Evolutionary conservation across 1,284 basidiomycete species (phyloP), one percentile per base, ranked within the genome.

Genomic region (Bondarzewia mesenterica): DNA sequence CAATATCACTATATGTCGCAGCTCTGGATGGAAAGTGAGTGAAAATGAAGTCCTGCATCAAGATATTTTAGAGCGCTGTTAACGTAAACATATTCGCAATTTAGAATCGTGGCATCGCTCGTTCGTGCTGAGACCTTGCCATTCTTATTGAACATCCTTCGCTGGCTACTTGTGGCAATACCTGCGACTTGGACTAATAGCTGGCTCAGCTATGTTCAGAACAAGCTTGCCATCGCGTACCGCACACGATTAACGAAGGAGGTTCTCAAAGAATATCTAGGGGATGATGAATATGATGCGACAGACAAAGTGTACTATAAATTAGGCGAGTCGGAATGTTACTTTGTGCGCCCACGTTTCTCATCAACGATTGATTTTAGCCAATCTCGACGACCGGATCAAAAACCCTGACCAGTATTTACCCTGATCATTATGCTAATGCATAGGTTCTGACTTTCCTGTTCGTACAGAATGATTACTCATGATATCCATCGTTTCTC

Each of bases 121-220:
- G 95, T 98, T n/a, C 84, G 93, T 43, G 89, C 89, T 7, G 82
- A 89, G 61, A 83, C 90, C 5, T 60, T 75, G 10, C 74, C 85
- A 46, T 97, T 98, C 70, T 74, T 94, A 46, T 69, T 78, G 52
- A 92, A 96, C 54, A 92, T 99, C 52, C 68, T 86, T 20, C 79
- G 83, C 50, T 99, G 95, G 95, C 76, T 97, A 42, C 70, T 90
- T 14, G 86, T 98, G 32, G 94, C 94, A n/a, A 82, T 97, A 46
- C 93, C 93, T 0, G 92, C 93, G 2, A 97, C 94, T 23, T 95
- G 93, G 78, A 94, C 91, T 25, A 99, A 99, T 64, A 93, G 91
- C 54, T 95, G 93, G 89, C 77, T 98, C 44, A 87, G 85, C 55
- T 98, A 91, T 63, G 78, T 98, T 15, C 94, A 98, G 65, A 93